Conservation (phyloP, 176 grass and related monocot genomes). For the Lolium rigidum region DNA sequence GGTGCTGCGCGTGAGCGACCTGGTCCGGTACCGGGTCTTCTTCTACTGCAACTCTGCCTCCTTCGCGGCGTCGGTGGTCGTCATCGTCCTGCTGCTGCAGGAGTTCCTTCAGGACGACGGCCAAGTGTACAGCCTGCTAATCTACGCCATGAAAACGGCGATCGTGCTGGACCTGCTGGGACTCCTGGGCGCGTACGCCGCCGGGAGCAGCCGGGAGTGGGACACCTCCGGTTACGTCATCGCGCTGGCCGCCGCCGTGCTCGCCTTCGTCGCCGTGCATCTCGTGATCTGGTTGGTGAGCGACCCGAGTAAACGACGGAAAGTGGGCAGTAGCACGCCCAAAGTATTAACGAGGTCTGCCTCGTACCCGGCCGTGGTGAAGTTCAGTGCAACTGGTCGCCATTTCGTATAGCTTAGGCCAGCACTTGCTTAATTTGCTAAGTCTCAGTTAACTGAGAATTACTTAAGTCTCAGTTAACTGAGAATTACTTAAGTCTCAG, state of each 20-base stretch:
- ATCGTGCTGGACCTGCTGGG: conserved; percentile 54
- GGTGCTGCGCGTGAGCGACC: conserved; percentile 5
- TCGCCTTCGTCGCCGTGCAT: conserved; percentile 39
- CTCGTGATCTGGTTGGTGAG: too few species aligned
- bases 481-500: too few species aligned
- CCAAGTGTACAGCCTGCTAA: not conserved
- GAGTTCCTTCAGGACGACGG: not conserved
- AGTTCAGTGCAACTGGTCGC: too few species aligned
- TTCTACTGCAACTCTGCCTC: conserved; percentile 59
- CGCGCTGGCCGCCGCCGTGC: conserved; percentile 39
- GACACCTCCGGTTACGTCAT: conserved; percentile 44
- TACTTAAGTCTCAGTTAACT: too few species aligned
- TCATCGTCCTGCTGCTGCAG: conserved; percentile 41
- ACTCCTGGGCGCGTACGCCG: conserved; percentile 59
- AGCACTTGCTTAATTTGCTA: too few species aligned
- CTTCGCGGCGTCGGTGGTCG: conserved; percentile 47
- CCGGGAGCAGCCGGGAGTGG: conserved; percentile 44
- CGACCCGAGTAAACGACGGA: too few species aligned
- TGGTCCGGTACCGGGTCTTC: conserved; percentile 33
- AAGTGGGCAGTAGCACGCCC: too few species aligned
- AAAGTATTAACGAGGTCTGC: too few species aligned
- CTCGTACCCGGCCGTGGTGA: too few species aligned
- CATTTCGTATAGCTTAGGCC: too few species aligned
- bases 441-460: too few species aligned
- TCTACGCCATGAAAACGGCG: conserved; percentile 41